These are phyloP conservation scores for Discostella stelligeroides DNA, from an alignment of 108 stramenopile genomes.

Conservation along the genomic window DNA sequence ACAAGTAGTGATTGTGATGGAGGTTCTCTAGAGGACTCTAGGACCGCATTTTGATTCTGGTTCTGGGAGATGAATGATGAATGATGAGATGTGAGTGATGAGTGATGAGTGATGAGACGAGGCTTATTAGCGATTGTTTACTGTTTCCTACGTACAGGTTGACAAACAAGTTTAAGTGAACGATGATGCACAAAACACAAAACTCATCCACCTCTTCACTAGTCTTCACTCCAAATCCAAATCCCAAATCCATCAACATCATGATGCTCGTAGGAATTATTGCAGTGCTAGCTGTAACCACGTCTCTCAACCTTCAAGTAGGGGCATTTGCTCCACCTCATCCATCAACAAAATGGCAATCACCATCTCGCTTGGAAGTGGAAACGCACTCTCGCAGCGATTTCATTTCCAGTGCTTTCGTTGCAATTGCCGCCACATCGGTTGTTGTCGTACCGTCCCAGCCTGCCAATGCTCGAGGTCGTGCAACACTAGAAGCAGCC, in stretches of 20 bases:
- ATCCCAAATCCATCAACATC: not conserved
- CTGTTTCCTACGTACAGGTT: not conserved
- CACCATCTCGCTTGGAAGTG: conserved; percentile 9
- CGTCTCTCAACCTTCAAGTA: not conserved
- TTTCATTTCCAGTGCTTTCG: conserved; percentile 39
- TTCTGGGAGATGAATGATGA: too few relatives aligned
- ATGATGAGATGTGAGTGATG: not conserved
- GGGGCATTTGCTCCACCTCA: conserved; percentile 12
- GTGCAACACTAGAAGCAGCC: conserved; percentile 76
- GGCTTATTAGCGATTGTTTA: not conserved
- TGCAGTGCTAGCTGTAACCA: conserved; percentile 1
- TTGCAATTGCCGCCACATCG: conserved; percentile 27
- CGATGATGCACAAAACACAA: too few relatives aligned
- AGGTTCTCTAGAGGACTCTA: too few relatives aligned
- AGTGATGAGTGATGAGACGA: not conserved
- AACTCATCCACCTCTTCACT: not conserved
- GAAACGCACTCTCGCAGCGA: conserved; percentile 33
- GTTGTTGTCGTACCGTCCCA: conserved; percentile 19
- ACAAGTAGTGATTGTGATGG: too few relatives aligned
- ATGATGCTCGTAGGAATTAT: conserved; percentile 18
- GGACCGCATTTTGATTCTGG: too few relatives aligned
- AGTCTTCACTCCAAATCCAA: conserved; percentile 1
- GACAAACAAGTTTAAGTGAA: not conserved
- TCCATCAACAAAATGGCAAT: not conserved
- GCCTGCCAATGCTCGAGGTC: conserved; percentile 65